These are phyloP conservation scores for Jatropha multifida DNA, from an alignment of 441 rosid species.

Conservation along the genomic window DNA sequence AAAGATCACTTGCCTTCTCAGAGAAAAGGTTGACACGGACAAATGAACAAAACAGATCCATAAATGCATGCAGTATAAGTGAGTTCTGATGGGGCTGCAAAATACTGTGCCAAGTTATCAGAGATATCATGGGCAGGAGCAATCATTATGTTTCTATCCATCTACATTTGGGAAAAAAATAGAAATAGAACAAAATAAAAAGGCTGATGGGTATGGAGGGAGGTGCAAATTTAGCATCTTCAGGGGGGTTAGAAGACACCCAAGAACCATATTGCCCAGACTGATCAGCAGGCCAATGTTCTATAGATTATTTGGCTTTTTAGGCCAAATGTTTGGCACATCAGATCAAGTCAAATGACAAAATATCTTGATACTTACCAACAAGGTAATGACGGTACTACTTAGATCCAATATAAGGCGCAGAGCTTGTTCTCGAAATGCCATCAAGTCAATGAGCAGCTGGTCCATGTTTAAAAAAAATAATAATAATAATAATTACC, in stretches of 20 bases:
- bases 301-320: background rate
- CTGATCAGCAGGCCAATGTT: background rate
- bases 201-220: background rate
- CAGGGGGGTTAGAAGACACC: constrained; percentile 3
- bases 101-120: constrained; percentile 62
- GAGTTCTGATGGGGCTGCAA: constrained; percentile 99
- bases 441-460: constrained; percentile 98
- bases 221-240: background rate
- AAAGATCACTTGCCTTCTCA: constrained; percentile 75
- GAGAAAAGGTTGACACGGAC: constrained; percentile 92
- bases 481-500: constrained; percentile 11
- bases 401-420: constrained; percentile 97
- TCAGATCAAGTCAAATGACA: constrained; percentile 16
- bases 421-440: constrained; percentile 95
- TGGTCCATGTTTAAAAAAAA: constrained; percentile 47
- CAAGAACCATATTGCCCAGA: background rate
- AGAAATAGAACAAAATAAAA: background rate
- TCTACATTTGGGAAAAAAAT: constrained; percentile 21
- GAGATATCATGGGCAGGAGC: constrained; percentile 43
- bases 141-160: constrained; percentile 22
- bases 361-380: constrained; percentile 59
- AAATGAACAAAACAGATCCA: constrained; percentile 98
- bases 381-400: constrained; percentile 95
- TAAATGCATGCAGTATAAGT: constrained; percentile 90
- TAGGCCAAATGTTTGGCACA: background rate